Evolutionary conservation across 495 filamentous ascomycete genomes (phyloP), one percentile per base, ranked within the genome.

Genomic region (Jackrogersella multiformis): DNA sequence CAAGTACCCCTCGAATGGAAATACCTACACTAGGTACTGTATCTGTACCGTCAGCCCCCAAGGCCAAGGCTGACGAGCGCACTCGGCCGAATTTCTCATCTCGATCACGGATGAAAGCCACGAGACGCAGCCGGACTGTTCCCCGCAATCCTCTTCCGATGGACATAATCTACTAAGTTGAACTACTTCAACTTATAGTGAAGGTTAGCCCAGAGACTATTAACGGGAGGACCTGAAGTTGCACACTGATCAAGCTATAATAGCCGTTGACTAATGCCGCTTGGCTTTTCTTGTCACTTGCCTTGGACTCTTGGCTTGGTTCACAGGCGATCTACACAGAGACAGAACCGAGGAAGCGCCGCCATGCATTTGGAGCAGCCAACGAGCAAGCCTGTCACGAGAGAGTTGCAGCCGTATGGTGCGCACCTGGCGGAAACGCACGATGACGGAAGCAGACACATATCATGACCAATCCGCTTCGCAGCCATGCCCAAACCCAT

Each of bases 271-370:
- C 51, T 70, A 58, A 70, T 34, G 20, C 8, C 61, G n/a, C 24
- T 61, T 61, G 36, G 61, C 32, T 35, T 44, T 56, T 51, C 42
- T 51, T 56, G 34, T 56, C 61, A 39, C 46, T 56, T 46, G 46
- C n/a, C n/a, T n/a, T 46, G 38, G 34, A 55, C 32, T 35, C 41
- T 45, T 63, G 34, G 54, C 59, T 35, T 30, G 34, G 38, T 54
- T n/a, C 41, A 18, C 56, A 56, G 56, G 28, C 51, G 67, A 72
- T 67, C 62, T 52, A 45, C 55, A 60, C 56, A 44, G 10, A 54
- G 62, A 61, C 72, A 62, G 66, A 73, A 69, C 73, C 73, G 73
- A 74, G 70, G 66, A 71, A 74, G 70, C 64, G 73, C 73, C 73
- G 73, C 65, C 61, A 60, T 73, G 73, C 73, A 69, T 74, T 60